Conservation (phyloP, 257 asterid genomes). For the Penstemon barbatus region DNA sequence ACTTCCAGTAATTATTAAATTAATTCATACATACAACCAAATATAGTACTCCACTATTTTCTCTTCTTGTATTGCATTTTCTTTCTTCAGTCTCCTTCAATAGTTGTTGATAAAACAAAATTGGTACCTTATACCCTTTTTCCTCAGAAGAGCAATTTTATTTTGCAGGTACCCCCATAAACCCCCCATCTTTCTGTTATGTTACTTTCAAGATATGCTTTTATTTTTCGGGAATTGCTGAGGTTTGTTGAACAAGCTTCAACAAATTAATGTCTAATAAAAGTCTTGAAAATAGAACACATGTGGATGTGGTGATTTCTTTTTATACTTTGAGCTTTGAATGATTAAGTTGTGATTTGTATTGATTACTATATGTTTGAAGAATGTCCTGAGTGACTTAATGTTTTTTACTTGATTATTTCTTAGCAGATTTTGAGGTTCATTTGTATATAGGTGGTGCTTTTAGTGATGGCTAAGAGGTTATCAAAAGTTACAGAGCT, state of each 20-base stretch:
- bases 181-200: slow-evolving; percentile 16
- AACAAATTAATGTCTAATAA: slow-evolving; percentile 4
- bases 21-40: slow-evolving; percentile 33
- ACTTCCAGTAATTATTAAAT: slow-evolving; percentile 19
- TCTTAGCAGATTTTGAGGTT: neutral
- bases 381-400: slow-evolving; percentile 18
- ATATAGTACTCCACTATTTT: slow-evolving; percentile 13
- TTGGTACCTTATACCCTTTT: slow-evolving; percentile 20
- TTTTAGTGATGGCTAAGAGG: slow-evolving; percentile 48
- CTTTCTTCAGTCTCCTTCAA: slow-evolving; percentile 35
- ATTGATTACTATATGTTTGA: slow-evolving; percentile 25
- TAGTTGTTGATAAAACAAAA: slow-evolving; percentile 37
- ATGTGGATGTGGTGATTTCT: slow-evolving; percentile 3
- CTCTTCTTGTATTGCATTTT: slow-evolving; percentile 32
- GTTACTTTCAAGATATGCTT: slow-evolving; percentile 24
- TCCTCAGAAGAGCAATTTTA: slow-evolving; percentile 13
- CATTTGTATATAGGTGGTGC: neutral
- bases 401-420: neutral
- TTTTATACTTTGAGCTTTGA: neutral
- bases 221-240: slow-evolving; percentile 15
- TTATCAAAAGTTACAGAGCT: slow-evolving; percentile 36
- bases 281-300: slow-evolving; percentile 22
- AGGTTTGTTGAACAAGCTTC: slow-evolving; percentile 26
- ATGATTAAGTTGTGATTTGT: slow-evolving; percentile 7
- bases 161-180: slow-evolving; percentile 8